Evolutionary conservation across 352 stramenopile genomes (phyloP).

Genomic region (Elongisporangium prolatum): DNA sequence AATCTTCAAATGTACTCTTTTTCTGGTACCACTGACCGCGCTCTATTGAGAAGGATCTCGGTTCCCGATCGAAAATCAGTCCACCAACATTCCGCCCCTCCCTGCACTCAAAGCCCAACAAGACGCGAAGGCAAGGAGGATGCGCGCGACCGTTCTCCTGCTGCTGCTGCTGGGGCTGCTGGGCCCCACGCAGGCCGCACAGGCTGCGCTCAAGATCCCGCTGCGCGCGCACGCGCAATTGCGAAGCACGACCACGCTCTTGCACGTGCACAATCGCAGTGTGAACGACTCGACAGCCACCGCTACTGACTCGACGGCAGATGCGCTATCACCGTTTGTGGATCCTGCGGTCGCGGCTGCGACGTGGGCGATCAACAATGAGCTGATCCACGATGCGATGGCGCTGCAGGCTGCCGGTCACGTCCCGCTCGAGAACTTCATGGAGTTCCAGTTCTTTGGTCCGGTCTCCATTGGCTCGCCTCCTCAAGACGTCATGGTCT

Average conservation of each 20-base stretch:
- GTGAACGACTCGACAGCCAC: slow-evolving; percentile 8
- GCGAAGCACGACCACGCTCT: slow-evolving; percentile 25
- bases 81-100: background rate
- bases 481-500: slow-evolving; percentile 67
- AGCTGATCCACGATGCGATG: slow-evolving; percentile 22
- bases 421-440: slow-evolving; percentile 72
- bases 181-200: background rate
- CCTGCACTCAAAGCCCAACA: background rate
- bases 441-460: slow-evolving; percentile 83
- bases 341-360: background rate
- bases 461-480: slow-evolving; percentile 57
- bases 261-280: slow-evolving; percentile 33
- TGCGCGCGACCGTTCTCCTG: slow-evolving; percentile 1
- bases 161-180: slow-evolving; percentile 1
- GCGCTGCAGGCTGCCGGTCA: slow-evolving; percentile 27
- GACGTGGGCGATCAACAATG: slow-evolving; percentile 1
- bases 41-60: background rate
- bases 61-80: background rate
- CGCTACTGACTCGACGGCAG: slow-evolving; percentile 7
- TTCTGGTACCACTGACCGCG: no score
- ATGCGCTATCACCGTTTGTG: background rate
- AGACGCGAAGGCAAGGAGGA: background rate
- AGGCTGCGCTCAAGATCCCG: slow-evolving; percentile 35
- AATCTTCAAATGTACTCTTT: no score
- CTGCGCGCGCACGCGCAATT: slow-evolving; percentile 17